Evolutionary conservation across 2,329 filamentous ascomycete species (phyloP), one percentile per base, ranked within the genome.

Genomic region (Domatiomyces catenatus): DNA sequence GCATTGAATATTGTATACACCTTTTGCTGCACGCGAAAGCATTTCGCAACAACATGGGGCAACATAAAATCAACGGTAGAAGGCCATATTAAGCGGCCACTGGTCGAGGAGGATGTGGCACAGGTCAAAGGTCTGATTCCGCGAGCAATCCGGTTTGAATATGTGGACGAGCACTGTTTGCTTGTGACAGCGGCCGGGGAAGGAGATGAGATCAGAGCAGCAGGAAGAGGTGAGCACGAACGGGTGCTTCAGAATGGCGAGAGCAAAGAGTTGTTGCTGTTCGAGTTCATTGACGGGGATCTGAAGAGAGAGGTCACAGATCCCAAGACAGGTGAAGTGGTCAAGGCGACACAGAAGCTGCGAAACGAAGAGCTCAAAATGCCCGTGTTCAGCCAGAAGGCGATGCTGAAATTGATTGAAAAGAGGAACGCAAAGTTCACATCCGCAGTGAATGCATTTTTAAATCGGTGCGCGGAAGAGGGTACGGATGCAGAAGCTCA

Each of bases 1-100:
- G 90, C 92, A 1, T 69, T 98, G 53, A 98, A 94, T 60, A 70
- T 96, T 1, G 87, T 96, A 0, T 94, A 87, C 60, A 96, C 92
- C 0, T 96, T 98, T 63, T 94, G 87, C 69, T 92, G 82, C 63
- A 90, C 90, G 1, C 81, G 92, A 45, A 95, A 94, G 63, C 86
- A 96, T 60, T 75, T 96, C 24, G 81, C 86, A 0, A 96, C 92
- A 0, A 95, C 90, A 0, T 87, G 95, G 58, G 84, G 92, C 15
- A 94, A 84, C 5, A 84, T 98, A 46, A 87, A 82, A 59, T 77
- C 80, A 7, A 79, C 90, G 0, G 90, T 96, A 0, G 87, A 95
- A 65, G 78, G 77, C 0, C 87, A 95, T 62, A 88, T 81, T 53
- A 82, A 84, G 59, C 75, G 78, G 20, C 71, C 80, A 17, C 67